Base-by-base conservation (phyloP, 2,329 filamentous ascomycete genomes). In the Fusarium sp. region DNA sequence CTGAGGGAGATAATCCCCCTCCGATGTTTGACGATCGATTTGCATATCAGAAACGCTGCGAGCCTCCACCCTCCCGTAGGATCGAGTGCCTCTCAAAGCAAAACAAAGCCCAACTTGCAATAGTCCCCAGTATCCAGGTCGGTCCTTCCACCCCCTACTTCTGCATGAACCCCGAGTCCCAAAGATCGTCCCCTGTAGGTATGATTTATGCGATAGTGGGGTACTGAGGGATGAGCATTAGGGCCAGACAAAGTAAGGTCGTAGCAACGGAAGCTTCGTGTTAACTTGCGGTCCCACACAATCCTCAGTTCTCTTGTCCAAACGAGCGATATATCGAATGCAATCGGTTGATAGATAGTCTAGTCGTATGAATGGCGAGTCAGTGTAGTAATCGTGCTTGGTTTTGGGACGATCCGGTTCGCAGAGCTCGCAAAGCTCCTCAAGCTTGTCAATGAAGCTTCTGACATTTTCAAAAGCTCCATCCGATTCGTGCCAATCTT, bases 341-440 rank as follows among this genome's bases (percentile, higher is more conserved):
- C 42, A 26, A 6, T 45, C 42, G 11, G 3, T 45, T 2, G 7
- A 20, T 9, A 1, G 0, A 9, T 45, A 26, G 24, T 13, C 24
- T 45, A 1, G 3, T 6, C 2, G 24, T 18, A 45, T 12, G 2
- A 5, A 20, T 6, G 4, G 5, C 17, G 0, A 26, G 24, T 26
- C 11, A 26, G 26, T 7, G 17, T 5, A 6, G 17, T 26, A 7
- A 13, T 45, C 42, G 42, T 18, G 3, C 17, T 45, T 45, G n/a
- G 17, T 13, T 5, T 20, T 26, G 11, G 24, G n/a, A 18, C 24
- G 42, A 13, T 45, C 42, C 6, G 24, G 42, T 13, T 45, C 24
- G 12, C 24, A 26, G 42, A 18, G 3, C 11, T 26, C 42, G 42
- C 24, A 45, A 45, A 45, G 42, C 24, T 45, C 2, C 11, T 45